Evolutionary conservation across 2,329 filamentous ascomycete genomes (phyloP).

Genomic region (Aspergillus caelatus): DNA sequence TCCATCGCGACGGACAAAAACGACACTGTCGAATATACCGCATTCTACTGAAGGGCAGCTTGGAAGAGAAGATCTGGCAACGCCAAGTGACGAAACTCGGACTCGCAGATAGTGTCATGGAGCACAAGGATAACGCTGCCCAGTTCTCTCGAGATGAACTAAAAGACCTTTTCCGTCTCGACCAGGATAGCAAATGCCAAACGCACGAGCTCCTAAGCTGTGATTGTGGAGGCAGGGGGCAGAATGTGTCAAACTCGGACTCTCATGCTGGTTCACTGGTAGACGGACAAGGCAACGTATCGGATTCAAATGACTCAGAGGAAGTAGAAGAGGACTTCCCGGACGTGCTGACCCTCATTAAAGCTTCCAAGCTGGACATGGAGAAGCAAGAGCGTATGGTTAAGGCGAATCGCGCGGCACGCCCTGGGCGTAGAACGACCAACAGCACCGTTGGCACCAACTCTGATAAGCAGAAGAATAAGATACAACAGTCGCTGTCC

Average conservation of each 20-base stretch:
- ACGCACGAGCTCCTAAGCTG: slow-evolving; percentile 71
- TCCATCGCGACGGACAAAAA: slow-evolving; percentile 73
- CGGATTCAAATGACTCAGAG: slow-evolving; percentile 14
- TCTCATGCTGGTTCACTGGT: neutral
- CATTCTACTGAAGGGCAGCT: slow-evolving; percentile 66
- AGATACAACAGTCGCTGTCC: slow-evolving; percentile 47
- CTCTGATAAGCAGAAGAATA: slow-evolving; percentile 31
- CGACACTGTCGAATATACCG: slow-evolving; percentile 69
- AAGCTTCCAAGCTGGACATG: slow-evolving; percentile 44
- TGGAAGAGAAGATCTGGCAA: slow-evolving; percentile 77
- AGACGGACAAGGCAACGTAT: slow-evolving; percentile 8
- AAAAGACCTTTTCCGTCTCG: slow-evolving; percentile 67
- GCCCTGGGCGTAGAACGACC: neutral
- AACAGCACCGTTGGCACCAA: neutral
- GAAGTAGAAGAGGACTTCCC: slow-evolving; percentile 30
- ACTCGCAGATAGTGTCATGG: slow-evolving; percentile 71
- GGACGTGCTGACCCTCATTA: slow-evolving; percentile 37
- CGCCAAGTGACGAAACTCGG: slow-evolving; percentile 72
- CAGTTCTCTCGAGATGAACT: slow-evolving; percentile 69
- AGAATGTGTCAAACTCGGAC: slow-evolving; percentile 8
- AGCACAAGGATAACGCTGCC: slow-evolving; percentile 61
- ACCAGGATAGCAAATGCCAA: slow-evolving; percentile 63
- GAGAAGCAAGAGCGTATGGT: slow-evolving; percentile 38
- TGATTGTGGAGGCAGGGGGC: slow-evolving; percentile 60
- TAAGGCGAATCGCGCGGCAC: neutral